Base-by-base conservation (phyloP, 345 rosid species). In the Acer saccharum region DNA sequence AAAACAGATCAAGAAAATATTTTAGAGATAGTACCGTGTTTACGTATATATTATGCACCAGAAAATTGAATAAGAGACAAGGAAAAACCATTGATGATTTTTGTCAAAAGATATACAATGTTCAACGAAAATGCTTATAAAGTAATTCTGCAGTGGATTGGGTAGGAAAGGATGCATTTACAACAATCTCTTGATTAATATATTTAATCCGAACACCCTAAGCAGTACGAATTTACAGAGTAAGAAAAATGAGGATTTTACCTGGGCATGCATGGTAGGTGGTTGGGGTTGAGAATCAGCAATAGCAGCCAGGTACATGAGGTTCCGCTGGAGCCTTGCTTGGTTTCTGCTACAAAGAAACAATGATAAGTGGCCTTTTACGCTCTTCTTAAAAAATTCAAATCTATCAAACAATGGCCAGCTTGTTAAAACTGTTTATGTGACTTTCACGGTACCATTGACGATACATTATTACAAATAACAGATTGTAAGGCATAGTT, bases 271-370 rank as follows among this genome's bases (percentile, higher is more conserved):
- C 89, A 91, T 62, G 6, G 81, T 61, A 13, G 98, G 94, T 13
- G 94, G 92, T 70, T 90, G 99, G 72, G 99, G 99, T 81, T 97
- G 99, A 86, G 98, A 90, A 87, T 97, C 99, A 18, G 99, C 99
- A 18, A 97, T 94, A 23, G 99, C 99, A 80, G 98, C 99, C 71
- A 97, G 84, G 89, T 94, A 97, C 99, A 94, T 97, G 57, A 97
- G 94, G 83, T 97, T 97, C 27, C 94, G 84, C 87, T 97, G 99
- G 57, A 97, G 92, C 91, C 92, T 91, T 67, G 98, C 98, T 76
- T 97, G 99, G 85, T 91, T 97, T 87, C 99, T 97, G 85, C 68
- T 18, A 84, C 55, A 80, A 70, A 8, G 62, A 7, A 70, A 76
- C 74, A 73, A 50, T 32, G 13, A 64, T 65, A 32, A 35, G 39